These are phyloP conservation scores for Exutisphaerella laricina DNA, from an alignment of 2,329 filamentous ascomycete genomes.

Conservation along the genomic window DNA sequence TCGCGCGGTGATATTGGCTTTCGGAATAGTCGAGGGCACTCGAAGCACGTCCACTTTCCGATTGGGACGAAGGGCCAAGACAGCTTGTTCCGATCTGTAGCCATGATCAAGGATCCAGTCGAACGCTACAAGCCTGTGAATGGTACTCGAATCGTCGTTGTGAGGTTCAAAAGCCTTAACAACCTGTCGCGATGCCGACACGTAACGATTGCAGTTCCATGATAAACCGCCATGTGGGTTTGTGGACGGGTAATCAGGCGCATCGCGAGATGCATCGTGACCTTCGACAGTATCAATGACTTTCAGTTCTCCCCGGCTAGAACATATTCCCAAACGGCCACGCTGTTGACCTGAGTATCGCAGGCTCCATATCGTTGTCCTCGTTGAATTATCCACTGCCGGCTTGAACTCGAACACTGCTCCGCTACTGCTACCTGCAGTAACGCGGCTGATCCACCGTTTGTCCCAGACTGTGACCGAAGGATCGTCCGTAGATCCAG, in stretches of 20 bases:
- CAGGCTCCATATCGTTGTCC: conserved; percentile 56
- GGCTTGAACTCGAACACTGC: conserved; percentile 55
- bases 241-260: conserved; percentile 18
- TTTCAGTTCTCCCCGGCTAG: conserved; percentile 56
- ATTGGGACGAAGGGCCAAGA: conserved; percentile 50
- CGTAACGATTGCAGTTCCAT: conserved; percentile 43
- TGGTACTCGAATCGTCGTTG: conserved; percentile 40
- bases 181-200: conserved; percentile 39
- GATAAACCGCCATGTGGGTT: conserved; percentile 30
- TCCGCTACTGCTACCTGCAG: conserved; percentile 48
- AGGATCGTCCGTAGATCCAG: conserved; percentile 64
- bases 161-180: conserved; percentile 44
- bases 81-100: conserved; percentile 44
- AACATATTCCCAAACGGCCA: conserved; percentile 54
- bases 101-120: conserved; percentile 52
- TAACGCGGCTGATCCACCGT: conserved; percentile 41
- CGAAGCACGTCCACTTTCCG: conserved; percentile 47
- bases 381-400: conserved; percentile 45
- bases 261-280: conserved; percentile 12
- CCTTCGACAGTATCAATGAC: conserved; percentile 30
- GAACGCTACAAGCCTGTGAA: conserved; percentile 52
- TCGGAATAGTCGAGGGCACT: conserved; percentile 38
- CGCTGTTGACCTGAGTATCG: conserved; percentile 55
- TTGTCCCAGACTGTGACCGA: conserved; percentile 74
- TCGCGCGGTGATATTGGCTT: conserved; percentile 40